Evolutionary conservation across 371 early-diverging fungal genomes (phyloP).

Genomic region (Vairimorpha necatrix): DNA sequence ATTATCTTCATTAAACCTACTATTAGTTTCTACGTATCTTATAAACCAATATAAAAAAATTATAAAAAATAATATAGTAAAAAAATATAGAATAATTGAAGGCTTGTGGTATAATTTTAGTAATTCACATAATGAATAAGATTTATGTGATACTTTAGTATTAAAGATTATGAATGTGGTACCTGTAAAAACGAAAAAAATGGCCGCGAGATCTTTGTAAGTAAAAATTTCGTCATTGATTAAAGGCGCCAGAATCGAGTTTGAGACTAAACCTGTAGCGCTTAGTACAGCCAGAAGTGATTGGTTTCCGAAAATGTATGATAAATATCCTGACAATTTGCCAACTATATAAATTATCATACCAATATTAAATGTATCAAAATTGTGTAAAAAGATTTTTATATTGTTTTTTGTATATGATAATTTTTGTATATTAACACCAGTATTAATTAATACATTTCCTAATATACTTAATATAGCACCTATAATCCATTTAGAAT

Average conservation of each 20-base stretch:
- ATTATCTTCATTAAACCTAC: conserved; percentile 64
- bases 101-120: conserved; percentile 69
- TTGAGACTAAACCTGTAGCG: conserved; percentile 73
- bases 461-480: conserved; percentile 70
- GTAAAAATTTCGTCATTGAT: conserved; percentile 72
- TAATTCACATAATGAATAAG: conserved; percentile 71
- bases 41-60: conserved; percentile 66
- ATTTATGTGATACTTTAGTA: conserved; percentile 66
- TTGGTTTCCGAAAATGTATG: conserved; percentile 76
- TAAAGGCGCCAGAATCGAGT: conserved; percentile 74
- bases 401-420: conserved; percentile 67
- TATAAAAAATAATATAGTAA: conserved; percentile 67
- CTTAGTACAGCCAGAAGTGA: conserved; percentile 75
- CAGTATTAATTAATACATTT: conserved; percentile 71
- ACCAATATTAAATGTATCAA: conserved; percentile 66
- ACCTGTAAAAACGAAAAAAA: conserved; percentile 72
- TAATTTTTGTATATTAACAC: conserved; percentile 77
- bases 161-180: conserved; percentile 72
- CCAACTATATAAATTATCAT: conserved; percentile 70
- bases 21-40: conserved; percentile 69
- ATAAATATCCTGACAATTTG: conserved; percentile 71
- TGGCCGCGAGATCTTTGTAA: conserved; percentile 71
- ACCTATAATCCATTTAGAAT: conserved; percentile 67
- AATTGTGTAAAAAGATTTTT: conserved; percentile 30
- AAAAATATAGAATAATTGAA: conserved; percentile 70